Evolutionary conservation across 1,284 basidiomycete species (phyloP).

Genomic region (Lentinula novae-zelandiae): DNA sequence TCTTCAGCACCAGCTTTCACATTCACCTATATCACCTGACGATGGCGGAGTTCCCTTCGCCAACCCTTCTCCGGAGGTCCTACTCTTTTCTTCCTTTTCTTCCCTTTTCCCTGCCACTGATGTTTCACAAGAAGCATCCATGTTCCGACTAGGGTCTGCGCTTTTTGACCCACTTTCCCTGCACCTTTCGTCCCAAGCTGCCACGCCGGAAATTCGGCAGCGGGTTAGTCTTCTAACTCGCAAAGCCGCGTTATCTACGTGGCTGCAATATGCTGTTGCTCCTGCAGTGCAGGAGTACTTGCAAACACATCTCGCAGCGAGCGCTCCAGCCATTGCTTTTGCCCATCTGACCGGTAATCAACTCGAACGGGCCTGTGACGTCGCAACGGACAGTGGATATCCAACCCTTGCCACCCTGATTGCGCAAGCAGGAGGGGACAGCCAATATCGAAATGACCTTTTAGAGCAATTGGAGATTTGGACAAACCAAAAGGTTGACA

Average conservation of each 20-base stretch:
- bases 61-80: slow-evolving; percentile 34
- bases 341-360: slow-evolving; percentile 86
- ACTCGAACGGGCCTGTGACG: slow-evolving; percentile 77
- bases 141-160: slow-evolving; percentile 89
- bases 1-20: slow-evolving; percentile 75
- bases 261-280: slow-evolving; percentile 80
- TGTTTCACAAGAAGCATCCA: slow-evolving; percentile 69
- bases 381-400: slow-evolving; percentile 75
- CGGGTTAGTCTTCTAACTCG: slow-evolving; percentile 66
- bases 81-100: slow-evolving; percentile 81
- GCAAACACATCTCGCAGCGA: slow-evolving; percentile 37
- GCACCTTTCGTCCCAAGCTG: slow-evolving; percentile 45
- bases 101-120: slow-evolving; percentile 73
- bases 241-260: slow-evolving; percentile 80
- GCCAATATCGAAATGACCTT: slow-evolving; percentile 74
- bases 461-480: slow-evolving; percentile 80
- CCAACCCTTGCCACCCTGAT: slow-evolving; percentile 90
- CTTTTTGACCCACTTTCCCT: slow-evolving; percentile 85
- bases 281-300: slow-evolving; percentile 74
- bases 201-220: slow-evolving; percentile 56
- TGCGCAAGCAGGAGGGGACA: slow-evolving; percentile 84
- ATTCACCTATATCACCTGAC: slow-evolving; percentile 66
- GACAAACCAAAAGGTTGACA: slow-evolving; percentile 75
- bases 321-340: slow-evolving; percentile 38
- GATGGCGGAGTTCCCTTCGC: slow-evolving; percentile 54